These are phyloP conservation scores for Dioszegia crocea DNA, from an alignment of 768 basidiomycete genomes.

Conservation along the genomic window DNA sequence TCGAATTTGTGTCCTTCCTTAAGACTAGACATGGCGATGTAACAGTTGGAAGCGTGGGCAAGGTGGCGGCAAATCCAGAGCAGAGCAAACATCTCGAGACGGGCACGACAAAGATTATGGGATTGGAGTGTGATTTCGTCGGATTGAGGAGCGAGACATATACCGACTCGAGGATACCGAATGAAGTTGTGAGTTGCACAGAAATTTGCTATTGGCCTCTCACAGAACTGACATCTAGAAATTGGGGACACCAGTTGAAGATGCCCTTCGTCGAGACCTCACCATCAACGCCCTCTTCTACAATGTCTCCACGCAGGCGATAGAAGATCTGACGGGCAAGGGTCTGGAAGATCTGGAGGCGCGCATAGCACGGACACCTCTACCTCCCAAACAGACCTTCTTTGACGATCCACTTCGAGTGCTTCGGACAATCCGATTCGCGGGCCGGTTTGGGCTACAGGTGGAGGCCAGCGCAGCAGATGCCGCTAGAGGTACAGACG, in stretches of 20 bases:
- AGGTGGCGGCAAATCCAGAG: constrained; percentile 88
- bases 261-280: constrained; percentile 82
- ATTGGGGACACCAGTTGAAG: constrained; percentile 87
- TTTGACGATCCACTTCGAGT: constrained; percentile 89
- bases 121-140: constrained; percentile 83
- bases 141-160: constrained; percentile 92
- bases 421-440: constrained; percentile 84
- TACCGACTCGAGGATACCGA: constrained; percentile 83
- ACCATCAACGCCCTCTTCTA: constrained; percentile 97
- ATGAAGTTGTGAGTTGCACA: constrained; percentile 63
- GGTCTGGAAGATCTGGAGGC: constrained; percentile 77
- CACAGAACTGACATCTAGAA: constrained; percentile 55
- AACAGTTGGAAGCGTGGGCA: constrained; percentile 57
- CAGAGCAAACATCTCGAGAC: constrained; percentile 98
- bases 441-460: constrained; percentile 79
- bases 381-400: constrained; percentile 82
- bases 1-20: constrained; percentile 65
- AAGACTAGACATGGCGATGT: constrained; percentile 36
- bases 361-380: constrained; percentile 79
- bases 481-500: constrained; percentile 56
- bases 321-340: constrained; percentile 81
- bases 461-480: constrained; percentile 52
- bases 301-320: constrained; percentile 76
- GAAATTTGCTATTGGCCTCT: too few species aligned
- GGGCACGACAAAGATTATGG: constrained; percentile 74